phyloP scores from a whole-genome alignment of 345 rosid genomes.

The Draba incana region DNA sequence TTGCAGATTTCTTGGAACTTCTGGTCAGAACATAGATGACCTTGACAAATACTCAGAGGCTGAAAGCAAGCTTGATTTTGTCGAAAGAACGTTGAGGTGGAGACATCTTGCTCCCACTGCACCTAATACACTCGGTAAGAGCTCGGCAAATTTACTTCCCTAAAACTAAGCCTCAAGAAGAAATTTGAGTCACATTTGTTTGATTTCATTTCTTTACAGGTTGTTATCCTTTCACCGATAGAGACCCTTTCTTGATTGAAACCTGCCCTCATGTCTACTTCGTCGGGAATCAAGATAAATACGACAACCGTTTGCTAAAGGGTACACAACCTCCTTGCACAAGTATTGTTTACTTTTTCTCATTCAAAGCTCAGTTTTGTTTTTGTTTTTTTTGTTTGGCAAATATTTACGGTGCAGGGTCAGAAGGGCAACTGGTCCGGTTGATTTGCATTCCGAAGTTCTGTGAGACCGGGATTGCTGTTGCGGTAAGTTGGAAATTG shows the following conservation, averaged over 20 bases:
- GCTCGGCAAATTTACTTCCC: background rate
- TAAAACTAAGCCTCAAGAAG: background rate
- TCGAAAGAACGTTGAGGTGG: conserved; percentile 94
- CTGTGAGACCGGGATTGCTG: conserved; percentile 76
- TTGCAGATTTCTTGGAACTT: conserved; percentile 94
- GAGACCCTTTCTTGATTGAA: conserved; percentile 93
- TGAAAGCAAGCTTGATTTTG: conserved; percentile 72
- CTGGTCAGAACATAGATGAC: conserved; percentile 98
- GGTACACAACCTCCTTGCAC: conserved; percentile 49
- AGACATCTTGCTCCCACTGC: conserved; percentile 97
- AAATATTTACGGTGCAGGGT: conserved; percentile 51
- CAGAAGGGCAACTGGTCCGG: conserved; percentile 75
- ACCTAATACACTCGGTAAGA: conserved; percentile 90
- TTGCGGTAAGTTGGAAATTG: conserved; percentile 59
- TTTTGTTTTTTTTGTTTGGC: too few species aligned
- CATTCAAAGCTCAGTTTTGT: too few species aligned
- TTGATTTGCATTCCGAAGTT: conserved; percentile 80
- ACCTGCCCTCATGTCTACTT: conserved; percentile 96
- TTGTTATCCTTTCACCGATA: conserved; percentile 93
- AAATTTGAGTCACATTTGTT: background rate
- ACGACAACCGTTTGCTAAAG: conserved; percentile 56
- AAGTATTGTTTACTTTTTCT: background rate
- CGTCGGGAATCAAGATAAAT: conserved; percentile 81
- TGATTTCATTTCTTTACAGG: conserved; percentile 50
- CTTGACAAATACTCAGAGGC: conserved; percentile 91